phyloP scores from a whole-genome alignment of 805 yeast genomes.

The Sugiyamaella chiloensis region DNA sequence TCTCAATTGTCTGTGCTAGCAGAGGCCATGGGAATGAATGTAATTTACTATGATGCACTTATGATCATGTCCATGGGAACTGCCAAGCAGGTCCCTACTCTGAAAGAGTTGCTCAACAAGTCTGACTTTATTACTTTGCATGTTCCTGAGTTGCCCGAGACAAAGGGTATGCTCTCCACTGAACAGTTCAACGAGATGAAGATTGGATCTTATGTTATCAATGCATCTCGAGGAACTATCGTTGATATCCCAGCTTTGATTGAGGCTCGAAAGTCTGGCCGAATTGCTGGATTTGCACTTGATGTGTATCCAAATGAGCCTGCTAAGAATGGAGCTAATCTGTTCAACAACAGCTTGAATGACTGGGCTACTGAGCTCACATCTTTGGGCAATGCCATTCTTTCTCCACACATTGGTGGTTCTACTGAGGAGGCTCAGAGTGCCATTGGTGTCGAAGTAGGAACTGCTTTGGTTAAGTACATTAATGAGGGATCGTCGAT shows the following conservation, averaged over 20 bases:
- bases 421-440: conserved; percentile 98
- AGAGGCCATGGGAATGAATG: conserved; percentile 97
- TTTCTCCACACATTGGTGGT: conserved; percentile 98
- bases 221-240: conserved; percentile 97
- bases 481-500: conserved; percentile 93
- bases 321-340: conserved; percentile 86
- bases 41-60: conserved; percentile 83
- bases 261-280: conserved; percentile 87
- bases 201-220: conserved; percentile 89
- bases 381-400: conserved; percentile 78
- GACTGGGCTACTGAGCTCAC: conserved; percentile 79
- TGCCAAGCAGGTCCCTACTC: conserved; percentile 84
- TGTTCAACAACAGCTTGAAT: conserved; percentile 72
- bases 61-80: conserved; percentile 97
- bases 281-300: conserved; percentile 93
- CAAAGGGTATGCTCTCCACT: conserved; percentile 81
- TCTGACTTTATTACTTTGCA: conserved; percentile 92
- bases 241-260: conserved; percentile 93
- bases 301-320: conserved; percentile 98
- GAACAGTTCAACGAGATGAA: conserved; percentile 96
- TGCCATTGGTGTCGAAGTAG: conserved; percentile 96
- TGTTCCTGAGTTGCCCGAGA: conserved; percentile 92
- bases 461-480: conserved; percentile 78
- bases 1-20: conserved; percentile 95
- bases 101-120: conserved; percentile 73